phyloP scores from a whole-genome alignment of 2,329 filamentous ascomycete genomes.

The Penicillium sp. region DNA sequence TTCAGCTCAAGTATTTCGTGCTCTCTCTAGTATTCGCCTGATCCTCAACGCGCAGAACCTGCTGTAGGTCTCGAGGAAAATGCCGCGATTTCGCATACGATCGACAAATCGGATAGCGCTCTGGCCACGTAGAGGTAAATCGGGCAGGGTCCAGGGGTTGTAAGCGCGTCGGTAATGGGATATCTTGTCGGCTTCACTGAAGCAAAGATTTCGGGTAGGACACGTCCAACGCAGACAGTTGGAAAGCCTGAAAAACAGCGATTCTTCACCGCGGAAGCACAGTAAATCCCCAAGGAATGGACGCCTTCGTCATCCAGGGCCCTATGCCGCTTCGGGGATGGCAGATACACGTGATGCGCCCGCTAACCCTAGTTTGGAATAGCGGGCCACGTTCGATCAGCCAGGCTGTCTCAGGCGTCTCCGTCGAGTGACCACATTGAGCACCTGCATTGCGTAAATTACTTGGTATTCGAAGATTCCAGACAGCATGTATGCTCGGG shows the following conservation, averaged over 20 bases:
- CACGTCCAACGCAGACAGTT: background rate
- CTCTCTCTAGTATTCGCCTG: background rate
- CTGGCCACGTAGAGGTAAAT: conserved; percentile 13
- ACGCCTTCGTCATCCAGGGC: conserved; percentile 19
- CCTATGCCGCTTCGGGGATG: conserved; percentile 13
- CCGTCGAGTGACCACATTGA: conserved; percentile 14
- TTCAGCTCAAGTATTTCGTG: background rate
- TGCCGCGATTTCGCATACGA: conserved; percentile 9
- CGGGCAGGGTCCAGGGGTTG: conserved; percentile 5
- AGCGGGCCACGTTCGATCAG: conserved; percentile 1
- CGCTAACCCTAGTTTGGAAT: background rate
- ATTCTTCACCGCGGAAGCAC: conserved; percentile 3
- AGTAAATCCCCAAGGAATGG: conserved; percentile 14
- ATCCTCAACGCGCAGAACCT: background rate
- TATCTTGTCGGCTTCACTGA: background rate
- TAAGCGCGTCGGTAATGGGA: background rate
- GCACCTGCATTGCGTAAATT: background rate
- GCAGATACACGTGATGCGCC: conserved; percentile 10
- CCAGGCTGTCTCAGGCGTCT: conserved; percentile 11
- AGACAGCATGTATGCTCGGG: background rate
- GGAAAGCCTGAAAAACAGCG: background rate
- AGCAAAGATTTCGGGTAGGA: background rate
- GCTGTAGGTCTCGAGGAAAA: background rate
- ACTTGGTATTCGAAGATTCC: background rate
- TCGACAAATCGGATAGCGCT: conserved; percentile 2